Conservation (phyloP, 2,329 filamentous ascomycete species). For the Geosmithia morbida region DNA sequence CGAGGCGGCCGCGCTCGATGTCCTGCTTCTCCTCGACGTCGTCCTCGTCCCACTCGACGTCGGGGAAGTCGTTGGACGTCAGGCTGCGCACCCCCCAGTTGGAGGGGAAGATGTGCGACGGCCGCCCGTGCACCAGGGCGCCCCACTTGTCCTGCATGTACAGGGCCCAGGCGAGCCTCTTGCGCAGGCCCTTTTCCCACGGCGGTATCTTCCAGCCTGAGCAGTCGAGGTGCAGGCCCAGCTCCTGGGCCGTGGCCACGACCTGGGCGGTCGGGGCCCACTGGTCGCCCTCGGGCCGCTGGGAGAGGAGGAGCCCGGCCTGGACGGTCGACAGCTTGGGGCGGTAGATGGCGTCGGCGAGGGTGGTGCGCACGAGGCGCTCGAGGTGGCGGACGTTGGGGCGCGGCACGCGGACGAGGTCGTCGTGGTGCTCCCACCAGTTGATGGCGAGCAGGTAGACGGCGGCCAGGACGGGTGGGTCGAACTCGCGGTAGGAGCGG, state of each 20-base stretch:
- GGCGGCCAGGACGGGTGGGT: slow-evolving; percentile 61
- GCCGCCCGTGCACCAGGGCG: slow-evolving; percentile 69
- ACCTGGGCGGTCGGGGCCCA: slow-evolving; percentile 80
- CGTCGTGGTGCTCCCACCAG: slow-evolving; percentile 68
- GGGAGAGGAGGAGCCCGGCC: slow-evolving; percentile 62
- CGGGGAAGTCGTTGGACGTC: slow-evolving; percentile 56
- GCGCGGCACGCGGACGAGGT: slow-evolving; percentile 46
- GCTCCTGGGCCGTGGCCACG: slow-evolving; percentile 73
- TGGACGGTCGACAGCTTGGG: slow-evolving; percentile 75
- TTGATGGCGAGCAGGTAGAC: slow-evolving; percentile 78
- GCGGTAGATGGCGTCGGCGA: slow-evolving; percentile 64
- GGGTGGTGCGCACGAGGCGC: slow-evolving; percentile 56
- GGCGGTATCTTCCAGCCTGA: slow-evolving; percentile 72
- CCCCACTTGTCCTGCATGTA: slow-evolving; percentile 95
- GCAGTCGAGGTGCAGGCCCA: slow-evolving; percentile 82
- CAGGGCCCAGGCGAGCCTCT: slow-evolving; percentile 76
- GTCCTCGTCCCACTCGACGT: slow-evolving; percentile 52
- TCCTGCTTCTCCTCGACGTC: slow-evolving; percentile 48
- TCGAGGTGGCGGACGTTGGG: slow-evolving; percentile 63
- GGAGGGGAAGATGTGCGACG: slow-evolving; percentile 54
- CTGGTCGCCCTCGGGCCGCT: slow-evolving; percentile 62
- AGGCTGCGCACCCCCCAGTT: slow-evolving; percentile 67
- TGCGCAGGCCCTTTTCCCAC: slow-evolving; percentile 77
- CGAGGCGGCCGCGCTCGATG: slow-evolving; percentile 49
- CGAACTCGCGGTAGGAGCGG: slow-evolving; percentile 57